These are phyloP conservation scores for Phytopythium mirpurense DNA, from an alignment of 352 stramenopile species.

Conservation along the genomic window DNA sequence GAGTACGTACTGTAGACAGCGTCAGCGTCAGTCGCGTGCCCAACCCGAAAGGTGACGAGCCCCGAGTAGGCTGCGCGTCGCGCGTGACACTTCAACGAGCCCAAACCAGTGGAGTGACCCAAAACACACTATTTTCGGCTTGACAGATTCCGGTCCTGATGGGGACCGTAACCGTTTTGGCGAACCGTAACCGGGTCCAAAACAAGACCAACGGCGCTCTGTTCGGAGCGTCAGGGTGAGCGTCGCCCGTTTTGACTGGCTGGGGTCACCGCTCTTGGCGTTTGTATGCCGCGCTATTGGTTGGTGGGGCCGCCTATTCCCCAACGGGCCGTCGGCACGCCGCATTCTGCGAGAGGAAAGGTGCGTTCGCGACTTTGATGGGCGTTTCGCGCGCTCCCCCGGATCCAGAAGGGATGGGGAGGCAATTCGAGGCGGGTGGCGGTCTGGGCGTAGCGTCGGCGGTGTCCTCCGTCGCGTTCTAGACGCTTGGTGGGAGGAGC, in stretches of 20 bases:
- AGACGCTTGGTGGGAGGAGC: neutral
- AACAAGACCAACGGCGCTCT: neutral
- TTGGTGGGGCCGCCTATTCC: constrained; percentile 9
- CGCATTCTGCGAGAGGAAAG: constrained; percentile 48
- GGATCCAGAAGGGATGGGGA: neutral
- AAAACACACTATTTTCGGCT: neutral
- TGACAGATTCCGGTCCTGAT: neutral
- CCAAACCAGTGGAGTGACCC: neutral
- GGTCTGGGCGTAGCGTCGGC: neutral
- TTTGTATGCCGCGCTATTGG: constrained; percentile 13
- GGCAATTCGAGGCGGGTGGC: neutral
- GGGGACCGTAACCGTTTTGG: neutral
- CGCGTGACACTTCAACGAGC: neutral
- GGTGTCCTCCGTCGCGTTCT: neutral
- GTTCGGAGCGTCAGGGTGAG: neutral
- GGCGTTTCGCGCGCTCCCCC: neutral
- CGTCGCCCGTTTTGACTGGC: constrained; percentile 1
- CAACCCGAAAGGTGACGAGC: constrained; percentile 4
- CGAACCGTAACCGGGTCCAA: neutral
- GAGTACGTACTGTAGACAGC: too few relatives aligned
- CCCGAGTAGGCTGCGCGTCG: neutral
- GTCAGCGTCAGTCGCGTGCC: neutral
- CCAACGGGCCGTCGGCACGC: neutral
- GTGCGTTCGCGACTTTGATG: constrained; percentile 20
- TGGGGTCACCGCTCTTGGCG: constrained; percentile 6